Conservation (phyloP, 176 grass and related monocot species). For the Aechmea fasciata region DNA sequence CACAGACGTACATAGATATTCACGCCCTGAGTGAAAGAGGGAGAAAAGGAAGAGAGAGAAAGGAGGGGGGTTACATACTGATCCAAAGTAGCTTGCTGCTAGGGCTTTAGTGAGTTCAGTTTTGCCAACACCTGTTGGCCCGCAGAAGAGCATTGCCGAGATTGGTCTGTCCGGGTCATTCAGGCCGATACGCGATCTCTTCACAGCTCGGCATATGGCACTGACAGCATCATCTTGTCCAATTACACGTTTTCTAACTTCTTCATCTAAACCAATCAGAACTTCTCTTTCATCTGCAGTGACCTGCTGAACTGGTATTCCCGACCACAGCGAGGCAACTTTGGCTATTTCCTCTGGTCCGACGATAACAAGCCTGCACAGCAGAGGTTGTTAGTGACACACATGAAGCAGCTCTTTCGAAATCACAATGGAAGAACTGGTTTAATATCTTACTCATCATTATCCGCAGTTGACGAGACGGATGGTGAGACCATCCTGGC, state of each 20-base stretch:
- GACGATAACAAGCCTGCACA: constrained; percentile 50
- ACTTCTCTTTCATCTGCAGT: constrained; percentile 75
- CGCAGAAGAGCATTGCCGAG: constrained; percentile 29
- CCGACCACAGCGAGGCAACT: constrained; percentile 84
- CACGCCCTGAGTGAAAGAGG: neutral
- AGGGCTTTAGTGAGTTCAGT: constrained; percentile 47
- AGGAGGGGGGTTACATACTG: neutral
- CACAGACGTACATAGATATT: too few relatives aligned
- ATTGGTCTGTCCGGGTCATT: constrained; percentile 15
- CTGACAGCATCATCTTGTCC: constrained; percentile 31
- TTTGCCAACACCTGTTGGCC: constrained; percentile 46
- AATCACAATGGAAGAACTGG: neutral
- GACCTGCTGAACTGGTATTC: constrained; percentile 84
- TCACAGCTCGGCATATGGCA: constrained; percentile 21
- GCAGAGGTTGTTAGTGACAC: constrained; percentile 7
- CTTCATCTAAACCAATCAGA: constrained; percentile 21
- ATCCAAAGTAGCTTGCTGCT: constrained; percentile 26
- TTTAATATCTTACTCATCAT: constrained; percentile 47
- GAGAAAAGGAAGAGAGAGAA: neutral
- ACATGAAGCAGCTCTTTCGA: constrained; percentile 1
- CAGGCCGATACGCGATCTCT: constrained; percentile 28
- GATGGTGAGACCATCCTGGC: constrained; percentile 21
- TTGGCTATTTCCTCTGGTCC: constrained; percentile 85
- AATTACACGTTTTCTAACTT: constrained; percentile 23
- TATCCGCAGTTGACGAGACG: constrained; percentile 12